Base-by-base conservation (phyloP, 2,329 filamentous ascomycete species). In the Paecilomyces niveus region DNA sequence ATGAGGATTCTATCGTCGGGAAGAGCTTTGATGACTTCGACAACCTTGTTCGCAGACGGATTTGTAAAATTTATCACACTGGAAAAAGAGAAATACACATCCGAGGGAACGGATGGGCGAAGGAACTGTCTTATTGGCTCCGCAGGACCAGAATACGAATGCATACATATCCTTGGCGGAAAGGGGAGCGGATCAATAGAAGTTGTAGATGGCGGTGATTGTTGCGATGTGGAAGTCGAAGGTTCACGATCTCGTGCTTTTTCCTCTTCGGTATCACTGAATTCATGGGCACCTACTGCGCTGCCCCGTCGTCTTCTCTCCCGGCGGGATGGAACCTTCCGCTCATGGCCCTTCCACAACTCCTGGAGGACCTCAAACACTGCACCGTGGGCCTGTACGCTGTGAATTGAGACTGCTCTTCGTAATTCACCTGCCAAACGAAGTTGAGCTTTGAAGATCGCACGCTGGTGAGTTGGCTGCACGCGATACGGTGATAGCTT, bases 41-140 rank as follows among this genome's bases (percentile, higher is more conserved):
- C 81, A 3, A 84, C 84, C 58, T 86, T 83, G 65, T 78, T 79
- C 52, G 79, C 69, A 67, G 79, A 65, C 65, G 70, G 73, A 18
- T 83, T 78, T 32, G 82, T 81, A 66, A 92, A 83, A 69, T 97
- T 99, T 66, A 99, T 89, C 5, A 85, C 86, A 0, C 82, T 81
- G 1, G 92, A 97, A 70, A 97, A 95, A 1, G 92, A 96, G 66
- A 96, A 92, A 74, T 87, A 99, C 21, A 97, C 81, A 15, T 85
- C 80, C 0, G 86, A 85, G 0, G 93, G 93, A 8, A 94, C 85
- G 0, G 83, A 79, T 1, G 85, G 83, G 62, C 89, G 82, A 54
- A 91, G 76, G 68, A 96, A 97, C 71, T 92, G 91, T 63, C 83
- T 87, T 39, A 97, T 76, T 32, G 87, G 82, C 58, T 94, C 87